A percentile compares a stretch with the other conserved stretches of the same genome.
These are phyloP conservation scores for Apophysomyces trapeziformis DNA, from an alignment of 371 early-diverging fungal species.

Conservation along the genomic window DNA sequence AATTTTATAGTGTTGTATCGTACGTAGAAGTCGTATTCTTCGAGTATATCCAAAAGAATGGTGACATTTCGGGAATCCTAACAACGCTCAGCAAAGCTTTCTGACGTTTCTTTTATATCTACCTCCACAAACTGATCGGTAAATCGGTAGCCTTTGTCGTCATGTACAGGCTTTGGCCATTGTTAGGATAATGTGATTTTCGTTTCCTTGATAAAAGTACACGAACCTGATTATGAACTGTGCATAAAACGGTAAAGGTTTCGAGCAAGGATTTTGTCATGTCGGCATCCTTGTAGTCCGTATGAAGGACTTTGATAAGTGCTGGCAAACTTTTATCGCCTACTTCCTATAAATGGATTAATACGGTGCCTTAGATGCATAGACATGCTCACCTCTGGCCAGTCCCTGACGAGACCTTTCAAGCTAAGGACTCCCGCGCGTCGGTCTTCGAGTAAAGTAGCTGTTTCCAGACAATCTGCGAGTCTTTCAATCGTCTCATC, in stretches of 20 bases:
- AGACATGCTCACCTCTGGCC: constrained; percentile 38
- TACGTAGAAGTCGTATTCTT: constrained; percentile 92
- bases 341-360: constrained; percentile 66
- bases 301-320: constrained; percentile 74
- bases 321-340: constrained; percentile 79
- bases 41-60: constrained; percentile 81
- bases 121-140: constrained; percentile 59
- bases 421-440: constrained; percentile 86
- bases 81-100: not conserved
- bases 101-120: constrained; percentile 5
- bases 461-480: constrained; percentile 82
- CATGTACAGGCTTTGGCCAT: constrained; percentile 33
- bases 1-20: constrained; percentile 88
- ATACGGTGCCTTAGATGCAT: not conserved
- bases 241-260: constrained; percentile 81
- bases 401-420: constrained; percentile 84
- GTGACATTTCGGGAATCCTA: constrained; percentile 81
- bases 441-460: constrained; percentile 88
- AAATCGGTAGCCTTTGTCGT: constrained; percentile 50
- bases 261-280: constrained; percentile 85
- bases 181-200: not conserved
- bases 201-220: not conserved
- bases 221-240: constrained; percentile 45
- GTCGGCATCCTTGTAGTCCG: constrained; percentile 83
- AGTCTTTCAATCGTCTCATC: constrained; percentile 86